phyloP scores from a whole-genome alignment of 495 filamentous ascomycete species.

The Talaromyces thailandensis region DNA sequence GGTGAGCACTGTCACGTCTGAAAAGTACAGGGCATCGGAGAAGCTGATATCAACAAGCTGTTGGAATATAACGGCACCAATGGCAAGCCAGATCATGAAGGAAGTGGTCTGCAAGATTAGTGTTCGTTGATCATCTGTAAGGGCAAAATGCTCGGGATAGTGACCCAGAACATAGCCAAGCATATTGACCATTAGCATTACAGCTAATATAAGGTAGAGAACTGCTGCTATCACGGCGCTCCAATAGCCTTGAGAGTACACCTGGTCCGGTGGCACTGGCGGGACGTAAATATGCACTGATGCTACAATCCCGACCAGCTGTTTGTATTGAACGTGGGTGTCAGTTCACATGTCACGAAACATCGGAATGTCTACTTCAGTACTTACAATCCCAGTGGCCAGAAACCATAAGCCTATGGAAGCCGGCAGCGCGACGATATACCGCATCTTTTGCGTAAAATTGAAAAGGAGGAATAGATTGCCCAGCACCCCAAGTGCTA shows the following conservation, averaged over 20 bases:
- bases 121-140: constrained; percentile 64
- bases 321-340: not conserved
- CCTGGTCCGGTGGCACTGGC: constrained; percentile 46
- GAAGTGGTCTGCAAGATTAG: constrained; percentile 56
- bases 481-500: constrained; percentile 57
- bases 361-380: not conserved
- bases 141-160: constrained; percentile 65
- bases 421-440: constrained; percentile 63
- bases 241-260: constrained; percentile 70
- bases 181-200: constrained; percentile 68
- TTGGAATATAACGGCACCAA: constrained; percentile 51
- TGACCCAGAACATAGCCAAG: constrained; percentile 67
- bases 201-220: constrained; percentile 55
- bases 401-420: constrained; percentile 63
- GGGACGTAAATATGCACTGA: constrained; percentile 53
- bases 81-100: constrained; percentile 53
- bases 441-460: constrained; percentile 72
- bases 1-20: constrained; percentile 56
- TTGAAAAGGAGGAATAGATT: constrained; percentile 72
- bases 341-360: not conserved
- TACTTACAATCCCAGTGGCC: constrained; percentile 54
- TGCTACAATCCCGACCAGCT: constrained; percentile 53
- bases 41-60: constrained; percentile 37
- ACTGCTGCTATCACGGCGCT: constrained; percentile 61
- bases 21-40: constrained; percentile 54